phyloP scores from a whole-genome alignment of 176 grass and related monocot genomes.

The Elymus sibiricus region DNA sequence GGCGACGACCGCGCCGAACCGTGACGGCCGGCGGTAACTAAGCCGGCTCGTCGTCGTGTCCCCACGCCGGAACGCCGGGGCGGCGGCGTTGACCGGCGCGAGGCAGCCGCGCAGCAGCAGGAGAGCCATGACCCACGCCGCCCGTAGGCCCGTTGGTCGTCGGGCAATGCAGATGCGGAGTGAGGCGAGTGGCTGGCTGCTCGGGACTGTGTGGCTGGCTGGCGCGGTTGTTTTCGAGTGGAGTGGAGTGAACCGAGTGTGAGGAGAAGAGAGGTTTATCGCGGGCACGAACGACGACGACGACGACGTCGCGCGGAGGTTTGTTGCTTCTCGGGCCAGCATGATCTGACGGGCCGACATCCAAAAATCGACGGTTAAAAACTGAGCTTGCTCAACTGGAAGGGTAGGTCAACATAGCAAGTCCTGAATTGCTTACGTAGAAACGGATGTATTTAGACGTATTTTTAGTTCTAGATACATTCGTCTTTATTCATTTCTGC shows the following conservation, averaged over 20 bases:
- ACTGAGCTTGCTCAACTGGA: too few species aligned
- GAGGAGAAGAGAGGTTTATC: not conserved
- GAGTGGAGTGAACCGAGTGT: not conserved
- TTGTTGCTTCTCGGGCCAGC: not conserved
- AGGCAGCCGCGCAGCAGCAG: conserved; percentile 19
- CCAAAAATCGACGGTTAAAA: not conserved
- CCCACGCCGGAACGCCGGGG: not conserved
- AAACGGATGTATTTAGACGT: too few species aligned
- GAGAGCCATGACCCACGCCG: not conserved
- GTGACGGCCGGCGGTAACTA: not conserved
- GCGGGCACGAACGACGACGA: not conserved
- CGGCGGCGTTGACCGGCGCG: not conserved
- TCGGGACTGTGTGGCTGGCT: not conserved
- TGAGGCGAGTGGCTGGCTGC: not conserved
- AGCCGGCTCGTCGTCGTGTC: not conserved
- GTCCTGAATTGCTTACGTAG: too few species aligned
- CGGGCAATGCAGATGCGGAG: not conserved
- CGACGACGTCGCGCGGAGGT: not conserved
- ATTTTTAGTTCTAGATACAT: too few species aligned
- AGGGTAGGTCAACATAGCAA: too few species aligned
- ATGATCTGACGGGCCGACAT: not conserved
- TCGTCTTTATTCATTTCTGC: too few species aligned
- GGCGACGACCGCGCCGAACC: not conserved
- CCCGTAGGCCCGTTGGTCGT: not conserved
- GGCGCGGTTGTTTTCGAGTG: not conserved